Base-by-base conservation (phyloP, 805 yeast species). In the Dipodascus albidus region DNA sequence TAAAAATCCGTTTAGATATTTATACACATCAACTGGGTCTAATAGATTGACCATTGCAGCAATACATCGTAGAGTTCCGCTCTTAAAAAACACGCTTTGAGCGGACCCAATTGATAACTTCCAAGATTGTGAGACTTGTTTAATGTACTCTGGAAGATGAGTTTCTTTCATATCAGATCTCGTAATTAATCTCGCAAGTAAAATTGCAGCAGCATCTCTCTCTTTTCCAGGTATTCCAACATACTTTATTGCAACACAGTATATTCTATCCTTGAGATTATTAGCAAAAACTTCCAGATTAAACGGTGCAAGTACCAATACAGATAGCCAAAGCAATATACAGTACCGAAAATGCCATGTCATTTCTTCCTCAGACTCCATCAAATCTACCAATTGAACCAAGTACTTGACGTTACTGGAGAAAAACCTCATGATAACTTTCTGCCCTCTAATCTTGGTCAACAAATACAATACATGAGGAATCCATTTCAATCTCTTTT, bases 301-400 rank as follows among this genome's bases (percentile, higher is more conserved):
- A 62, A 90, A 89, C 0, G 98, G 97, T 0, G 82, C 79, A n/a
- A 85, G 68, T 0, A 81, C 75, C 21, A 89, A 68, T 8, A 83
- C 79, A 0, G 83, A 75, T 8, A 87, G 72, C 96, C 96, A 90
- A 2, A 85, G 69, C 6, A 88, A 66, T 47, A 81, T 62, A 9
- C 82, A 66, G 54, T 70, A 81, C 35, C 68, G 62, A 27, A 70
- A 71, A 50, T 75, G 71, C 86, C 84, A 80, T 3, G 57, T 48
- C 3, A 50, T 52, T 52, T 62, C 23, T 24, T 38, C 9, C 57
- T 56, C 8, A 54, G 49, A 1, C 3, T 54, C 60, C 9, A 75
- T 53, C 20, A 59, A 55, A 2, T 51, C 41, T 0, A 74, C 19
- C n/a, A 78, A 64, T 2, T 58, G 54, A 0, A 74, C 71, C 3